Evolutionary conservation across 805 yeast genomes (phyloP).

Genomic region (Millerago galiae): DNA sequence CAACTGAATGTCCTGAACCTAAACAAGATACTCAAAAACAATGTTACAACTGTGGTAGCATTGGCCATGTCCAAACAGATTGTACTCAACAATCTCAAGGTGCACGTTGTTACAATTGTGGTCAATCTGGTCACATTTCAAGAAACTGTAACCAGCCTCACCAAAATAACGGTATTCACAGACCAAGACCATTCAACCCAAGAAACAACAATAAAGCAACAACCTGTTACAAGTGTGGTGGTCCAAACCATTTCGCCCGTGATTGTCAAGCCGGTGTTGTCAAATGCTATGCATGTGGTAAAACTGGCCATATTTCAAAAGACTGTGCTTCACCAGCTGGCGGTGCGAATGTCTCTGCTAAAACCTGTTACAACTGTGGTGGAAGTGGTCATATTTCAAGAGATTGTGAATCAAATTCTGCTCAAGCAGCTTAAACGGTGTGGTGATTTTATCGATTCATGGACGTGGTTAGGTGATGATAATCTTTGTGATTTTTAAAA

Average conservation of each 20-base stretch:
- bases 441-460: constrained; percentile 1
- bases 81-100: constrained; percentile 54
- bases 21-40: constrained; percentile 79
- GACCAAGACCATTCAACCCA: constrained; percentile 12
- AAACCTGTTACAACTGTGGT: constrained; percentile 41
- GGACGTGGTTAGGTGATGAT: constrained; percentile 9
- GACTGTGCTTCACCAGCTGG: constrained; percentile 62
- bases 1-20: constrained; percentile 83
- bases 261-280: constrained; percentile 68
- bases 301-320: constrained; percentile 81
- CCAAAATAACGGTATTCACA: constrained; percentile 13
- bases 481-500: constrained; percentile 1
- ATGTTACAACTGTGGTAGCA: constrained; percentile 89
- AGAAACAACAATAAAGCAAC: constrained; percentile 31
- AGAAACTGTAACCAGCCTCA: constrained; percentile 60
- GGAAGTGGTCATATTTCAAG: constrained; percentile 79
- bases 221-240: constrained; percentile 86
- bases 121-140: constrained; percentile 75
- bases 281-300: constrained; percentile 92
- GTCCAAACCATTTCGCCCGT: constrained; percentile 89
- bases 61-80: constrained; percentile 84
- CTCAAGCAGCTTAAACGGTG: not conserved
- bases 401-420: constrained; percentile 42
- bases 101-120: constrained; percentile 76
- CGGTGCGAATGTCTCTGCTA: constrained; percentile 32